Evolutionary conservation across 2,329 filamentous ascomycete genomes (phyloP), one percentile per base, ranked within the genome.

Genomic region (Metarhizium brunneum): DNA sequence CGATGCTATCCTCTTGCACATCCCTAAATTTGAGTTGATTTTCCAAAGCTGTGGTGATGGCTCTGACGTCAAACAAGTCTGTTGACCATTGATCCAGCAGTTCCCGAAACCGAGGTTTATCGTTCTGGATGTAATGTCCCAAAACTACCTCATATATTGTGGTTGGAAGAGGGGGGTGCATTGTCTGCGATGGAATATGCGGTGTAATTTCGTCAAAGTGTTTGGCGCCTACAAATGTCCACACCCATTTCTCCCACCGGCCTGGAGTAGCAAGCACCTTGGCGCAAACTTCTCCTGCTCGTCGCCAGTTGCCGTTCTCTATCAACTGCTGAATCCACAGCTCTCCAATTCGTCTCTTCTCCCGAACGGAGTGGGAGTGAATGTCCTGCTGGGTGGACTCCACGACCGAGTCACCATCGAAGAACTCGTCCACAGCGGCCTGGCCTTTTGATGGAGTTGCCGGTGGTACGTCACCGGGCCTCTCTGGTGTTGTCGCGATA

Each of bases 241-340:
- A 95, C 5, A 95, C 87, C 91, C 92, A 97, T 64, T 95, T 90
- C 72, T 97, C 92, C 94, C 94, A 99, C 62, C 87, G 78, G 50
- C 87, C 79, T 1, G 90, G 84, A 1, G 86, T 90, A 47, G 84
- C 84, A 1, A 99, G 76, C 0, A 96, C 92, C 65, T 86, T 90
- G 14, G 87, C 88, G 57, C 91, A 92, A 4, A 95, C 78, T 64
- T 87, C 79, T 1, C 90, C 92, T 6, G 94, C 94, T 56, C 81
- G 76, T 8, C 68, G 68, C 94, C 94, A 99, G 58, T 92, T 79
- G 8, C 83, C 79, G 0, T 82, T 77, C 40, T 85, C 82, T 38
- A 96, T 82, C 38, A 97, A 79, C 64, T 96, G 89, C 58, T 92
- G 85, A 38, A 99, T 79, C 94, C 94, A 99, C 5, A 95, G 78